These are phyloP conservation scores for Cytospora schulzeri DNA, from an alignment of 2,329 filamentous ascomycete species.

Conservation along the genomic window DNA sequence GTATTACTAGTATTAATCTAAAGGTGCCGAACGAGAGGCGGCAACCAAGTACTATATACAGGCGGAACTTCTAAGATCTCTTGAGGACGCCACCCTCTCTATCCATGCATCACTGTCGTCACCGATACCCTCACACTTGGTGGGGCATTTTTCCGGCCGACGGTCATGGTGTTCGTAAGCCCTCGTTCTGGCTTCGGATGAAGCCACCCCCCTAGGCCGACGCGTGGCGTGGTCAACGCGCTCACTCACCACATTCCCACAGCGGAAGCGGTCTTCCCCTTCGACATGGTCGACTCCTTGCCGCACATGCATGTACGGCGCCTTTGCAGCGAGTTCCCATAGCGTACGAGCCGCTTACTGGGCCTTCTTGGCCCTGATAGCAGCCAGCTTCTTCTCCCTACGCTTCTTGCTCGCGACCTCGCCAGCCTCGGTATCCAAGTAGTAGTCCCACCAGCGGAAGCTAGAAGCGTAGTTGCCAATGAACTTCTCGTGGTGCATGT, in stretches of 20 bases:
- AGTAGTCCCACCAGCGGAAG: conserved; percentile 99
- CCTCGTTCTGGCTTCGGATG: background rate
- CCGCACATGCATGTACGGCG: background rate
- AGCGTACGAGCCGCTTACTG: conserved; percentile 49
- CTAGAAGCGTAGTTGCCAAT: conserved; percentile 97
- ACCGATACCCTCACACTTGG: background rate
- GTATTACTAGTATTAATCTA: conserved; percentile 30
- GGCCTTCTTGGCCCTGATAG: conserved; percentile 68
- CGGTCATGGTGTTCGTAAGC: conserved; percentile 2
- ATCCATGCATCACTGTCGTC: conserved; percentile 4
- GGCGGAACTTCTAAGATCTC: conserved; percentile 4
- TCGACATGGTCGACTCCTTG: background rate
- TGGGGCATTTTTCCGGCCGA: background rate
- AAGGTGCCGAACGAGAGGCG: conserved; percentile 13
- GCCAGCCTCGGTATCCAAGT: conserved; percentile 90
- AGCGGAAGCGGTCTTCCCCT: background rate
- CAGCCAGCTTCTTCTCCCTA: conserved; percentile 73
- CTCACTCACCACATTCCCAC: background rate
- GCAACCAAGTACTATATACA: conserved; percentile 19
- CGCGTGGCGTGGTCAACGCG: conserved; percentile 12
- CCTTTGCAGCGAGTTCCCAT: background rate
- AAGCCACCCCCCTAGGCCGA: background rate
- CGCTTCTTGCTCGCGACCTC: conserved; percentile 83
- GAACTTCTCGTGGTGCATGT: conserved; percentile 96
- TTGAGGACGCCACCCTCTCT: conserved; percentile 22